Percentiles rank a stretch among this genome's conserved stretches.
phyloP scores from a whole-genome alignment of 2,329 filamentous ascomycete genomes.

The Pestalotiopsis sp. region DNA sequence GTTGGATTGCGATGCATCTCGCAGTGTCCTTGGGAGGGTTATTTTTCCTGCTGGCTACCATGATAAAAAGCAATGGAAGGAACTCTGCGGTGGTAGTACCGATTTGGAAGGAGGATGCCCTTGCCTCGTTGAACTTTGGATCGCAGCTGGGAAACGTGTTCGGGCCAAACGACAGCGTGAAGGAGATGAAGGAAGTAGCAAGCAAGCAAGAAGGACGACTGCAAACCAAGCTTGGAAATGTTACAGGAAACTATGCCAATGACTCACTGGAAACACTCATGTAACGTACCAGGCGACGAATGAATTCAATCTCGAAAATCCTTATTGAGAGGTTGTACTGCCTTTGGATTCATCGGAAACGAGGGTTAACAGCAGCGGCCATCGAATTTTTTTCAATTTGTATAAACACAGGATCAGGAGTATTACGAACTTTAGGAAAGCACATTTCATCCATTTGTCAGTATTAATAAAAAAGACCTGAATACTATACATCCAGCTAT shows the following conservation, averaged over 20 bases:
- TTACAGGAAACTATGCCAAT: fast-evolving
- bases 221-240: not conserved
- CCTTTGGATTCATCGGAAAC: no score
- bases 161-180: not conserved
- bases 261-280: not conserved
- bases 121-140: not conserved
- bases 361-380: no score
- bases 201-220: not conserved
- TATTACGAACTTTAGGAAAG: no score
- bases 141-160: not conserved
- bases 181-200: not conserved
- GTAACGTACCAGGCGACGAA: no score
- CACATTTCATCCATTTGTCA: no score
- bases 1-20: not conserved
- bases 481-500: no score
- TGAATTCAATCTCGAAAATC: no score
- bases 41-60: not conserved
- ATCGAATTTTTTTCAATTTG: no score
- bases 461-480: no score
- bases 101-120: not conserved
- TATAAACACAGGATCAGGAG: no score
- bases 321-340: no score
- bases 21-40: not conserved
- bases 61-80: not conserved
- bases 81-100: not conserved